Conservation (phyloP, 495 filamentous ascomycete species). For the Xylaria longipes region DNA sequence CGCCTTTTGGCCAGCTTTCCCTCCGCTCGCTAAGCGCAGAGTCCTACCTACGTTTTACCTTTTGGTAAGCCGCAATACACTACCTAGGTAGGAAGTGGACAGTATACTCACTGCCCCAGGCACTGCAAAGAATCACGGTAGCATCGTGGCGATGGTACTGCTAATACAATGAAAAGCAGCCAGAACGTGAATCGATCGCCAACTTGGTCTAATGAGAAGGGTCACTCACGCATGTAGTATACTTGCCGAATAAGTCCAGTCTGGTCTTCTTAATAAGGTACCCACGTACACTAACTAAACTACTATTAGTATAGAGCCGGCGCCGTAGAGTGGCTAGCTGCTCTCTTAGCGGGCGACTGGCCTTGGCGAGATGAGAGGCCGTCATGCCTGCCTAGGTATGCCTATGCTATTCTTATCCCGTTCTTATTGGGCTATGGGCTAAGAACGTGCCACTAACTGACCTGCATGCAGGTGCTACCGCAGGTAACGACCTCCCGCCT, state of each 20-base stretch:
- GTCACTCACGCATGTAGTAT: not conserved
- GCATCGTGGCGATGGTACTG: not conserved
- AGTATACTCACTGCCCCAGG: not conserved
- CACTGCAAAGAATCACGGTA: not conserved
- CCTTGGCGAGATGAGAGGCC: not conserved
- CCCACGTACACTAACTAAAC: too few species aligned
- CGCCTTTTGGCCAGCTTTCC: constrained; percentile 1
- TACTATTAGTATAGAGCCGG: not conserved
- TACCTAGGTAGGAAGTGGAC: too few species aligned
- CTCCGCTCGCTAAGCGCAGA: constrained; percentile 8
- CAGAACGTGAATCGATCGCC: not conserved
- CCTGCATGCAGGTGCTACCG: constrained; percentile 6
- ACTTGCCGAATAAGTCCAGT: not conserved
- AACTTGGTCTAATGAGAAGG: not conserved
- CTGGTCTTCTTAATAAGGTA: not conserved
- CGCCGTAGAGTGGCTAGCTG: not conserved
- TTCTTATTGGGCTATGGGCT: constrained; percentile 11
- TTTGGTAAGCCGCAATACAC: not conserved
- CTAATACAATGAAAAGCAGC: not conserved
- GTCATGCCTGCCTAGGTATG: not conserved
- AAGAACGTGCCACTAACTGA: not conserved
- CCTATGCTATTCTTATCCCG: constrained; percentile 15
- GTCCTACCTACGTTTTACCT: not conserved
- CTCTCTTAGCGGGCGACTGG: constrained; percentile 4
- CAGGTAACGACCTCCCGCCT: not conserved